Evolutionary conservation across 1,284 basidiomycete species (phyloP).

Genomic region (Paramarasmius palmivorus): DNA sequence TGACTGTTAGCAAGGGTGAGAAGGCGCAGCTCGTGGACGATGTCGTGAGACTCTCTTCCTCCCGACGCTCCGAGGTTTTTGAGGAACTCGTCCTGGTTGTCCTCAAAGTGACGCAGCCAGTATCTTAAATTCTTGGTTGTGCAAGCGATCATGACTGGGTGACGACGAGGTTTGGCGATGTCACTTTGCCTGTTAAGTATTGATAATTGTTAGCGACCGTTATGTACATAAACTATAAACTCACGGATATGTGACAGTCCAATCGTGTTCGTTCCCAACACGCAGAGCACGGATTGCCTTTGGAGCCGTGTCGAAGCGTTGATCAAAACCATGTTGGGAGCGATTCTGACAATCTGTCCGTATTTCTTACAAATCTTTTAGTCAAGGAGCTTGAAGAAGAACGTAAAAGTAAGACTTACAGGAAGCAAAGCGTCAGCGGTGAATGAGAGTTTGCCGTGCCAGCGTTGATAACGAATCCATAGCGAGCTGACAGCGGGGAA

Average conservation of each 20-base stretch:
- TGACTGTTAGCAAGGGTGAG: background rate
- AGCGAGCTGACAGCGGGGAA: background rate
- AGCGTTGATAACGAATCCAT: background rate
- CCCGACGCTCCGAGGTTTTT: background rate
- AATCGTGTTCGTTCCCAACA: background rate
- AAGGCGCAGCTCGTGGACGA: background rate
- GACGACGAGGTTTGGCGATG: background rate
- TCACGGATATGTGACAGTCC: slow-evolving; percentile 1
- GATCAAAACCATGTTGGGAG: background rate
- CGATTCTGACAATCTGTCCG: background rate
- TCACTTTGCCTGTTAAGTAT: too few relatives aligned
- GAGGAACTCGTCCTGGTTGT: background rate
- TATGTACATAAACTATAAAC: too few relatives aligned
- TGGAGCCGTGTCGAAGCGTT: background rate
- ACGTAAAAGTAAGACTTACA: too few relatives aligned
- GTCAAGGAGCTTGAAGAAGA: too few relatives aligned
- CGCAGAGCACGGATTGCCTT: background rate
- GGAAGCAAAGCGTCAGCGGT: background rate
- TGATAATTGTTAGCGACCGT: too few relatives aligned
- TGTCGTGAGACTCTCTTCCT: background rate
- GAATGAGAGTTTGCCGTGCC: background rate
- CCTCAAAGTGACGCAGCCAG: background rate
- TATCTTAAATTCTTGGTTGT: background rate
- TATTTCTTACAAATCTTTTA: too few relatives aligned
- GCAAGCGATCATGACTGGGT: background rate